Evolutionary conservation across 2,329 filamentous ascomycete species (phyloP).

Genomic region (Plenodomus biglobosus): DNA sequence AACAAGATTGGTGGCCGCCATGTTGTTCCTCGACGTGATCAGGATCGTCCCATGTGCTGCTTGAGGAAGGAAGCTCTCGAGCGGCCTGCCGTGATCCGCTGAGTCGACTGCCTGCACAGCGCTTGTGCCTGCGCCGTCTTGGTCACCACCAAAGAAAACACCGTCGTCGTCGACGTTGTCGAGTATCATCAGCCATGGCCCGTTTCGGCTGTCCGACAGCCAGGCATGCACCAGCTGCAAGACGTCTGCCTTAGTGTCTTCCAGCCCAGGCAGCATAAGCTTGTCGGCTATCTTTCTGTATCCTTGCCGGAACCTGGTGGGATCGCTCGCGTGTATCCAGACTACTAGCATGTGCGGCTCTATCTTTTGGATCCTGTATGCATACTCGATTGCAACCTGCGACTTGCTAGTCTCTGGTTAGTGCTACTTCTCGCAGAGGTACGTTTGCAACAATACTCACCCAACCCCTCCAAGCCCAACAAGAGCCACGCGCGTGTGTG

Average conservation of each 20-base stretch:
- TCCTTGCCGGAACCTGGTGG: conserved; percentile 16
- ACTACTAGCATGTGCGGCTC: conserved; percentile 19
- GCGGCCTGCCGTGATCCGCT: background rate
- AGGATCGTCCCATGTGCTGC: conserved; percentile 12
- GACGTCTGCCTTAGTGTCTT: conserved; percentile 12
- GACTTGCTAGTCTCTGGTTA: conserved; percentile 11
- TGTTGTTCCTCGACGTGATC: conserved; percentile 12
- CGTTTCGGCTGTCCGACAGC: conserved; percentile 13
- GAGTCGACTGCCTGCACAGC: too few species aligned
- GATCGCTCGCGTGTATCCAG: conserved; percentile 14
- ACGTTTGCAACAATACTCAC: too few species aligned
- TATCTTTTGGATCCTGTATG: conserved; percentile 8
- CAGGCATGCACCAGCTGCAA: conserved; percentile 14
- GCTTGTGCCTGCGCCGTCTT: too few species aligned
- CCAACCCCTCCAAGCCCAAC: too few species aligned
- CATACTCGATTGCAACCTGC: conserved; percentile 15
- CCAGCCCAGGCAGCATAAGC: conserved; percentile 13
- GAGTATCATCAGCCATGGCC: conserved; percentile 18
- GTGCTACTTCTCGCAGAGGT: too few species aligned
- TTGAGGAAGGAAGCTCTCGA: conserved; percentile 5
- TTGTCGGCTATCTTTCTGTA: conserved; percentile 18
- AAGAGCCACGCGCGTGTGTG: too few species aligned
- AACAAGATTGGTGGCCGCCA: conserved; percentile 12
- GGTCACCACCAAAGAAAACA: conserved; percentile 2
- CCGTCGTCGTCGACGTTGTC: conserved; percentile 20